Base-by-base conservation (phyloP, 2,329 filamentous ascomycete genomes). In the Hypoxylon sp. region DNA sequence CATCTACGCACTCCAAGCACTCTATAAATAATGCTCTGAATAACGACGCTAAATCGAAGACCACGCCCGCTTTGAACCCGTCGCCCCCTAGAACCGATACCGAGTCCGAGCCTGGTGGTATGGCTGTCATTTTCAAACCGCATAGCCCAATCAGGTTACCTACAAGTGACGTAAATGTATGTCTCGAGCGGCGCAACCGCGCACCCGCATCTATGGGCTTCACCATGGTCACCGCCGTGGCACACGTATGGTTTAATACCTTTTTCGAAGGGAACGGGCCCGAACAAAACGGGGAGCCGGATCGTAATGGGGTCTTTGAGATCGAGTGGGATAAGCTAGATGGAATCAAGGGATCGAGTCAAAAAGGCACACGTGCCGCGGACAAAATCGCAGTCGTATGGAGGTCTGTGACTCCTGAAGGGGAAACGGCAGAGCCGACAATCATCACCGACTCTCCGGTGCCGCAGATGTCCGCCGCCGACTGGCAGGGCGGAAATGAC, bases 231-330 rank as follows among this genome's bases (percentile, higher is more conserved):
- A 96, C 93, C 0, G 87, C 92, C 0, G 87, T 97, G 7, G 92
- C 92, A 0, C 93, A 97, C 65, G 90, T 96, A 11, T 99, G 94
- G 94, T 96, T 97, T 77, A 99, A 99, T 66, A 78, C 86, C 1
- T 97, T 86, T 71, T 97, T 97, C 64, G 94, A 97, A 73, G 91
- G 92, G 32, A 76, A 82, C 13, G 88, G 89, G 0, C 86, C 88
- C 0, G 88, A 91, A 65, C 78, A 85, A 30, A 71, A 75, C 19
- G 90, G 89, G 16, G 73, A 77, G 11, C 78, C 90, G 0, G 80
- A 88, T 37, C 80, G 86, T 31, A 89, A 81, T 7, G 93, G 82
- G 7, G 75, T 84, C 2, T 84, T 84, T 38, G 71, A 75, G 50
- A 79, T 84, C 19, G 78, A 78, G 1, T 84, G 82, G 82, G 80